Evolutionary conservation across 1,139 yeast genomes (phyloP).

Genomic region (Diutina mesorugosa): DNA sequence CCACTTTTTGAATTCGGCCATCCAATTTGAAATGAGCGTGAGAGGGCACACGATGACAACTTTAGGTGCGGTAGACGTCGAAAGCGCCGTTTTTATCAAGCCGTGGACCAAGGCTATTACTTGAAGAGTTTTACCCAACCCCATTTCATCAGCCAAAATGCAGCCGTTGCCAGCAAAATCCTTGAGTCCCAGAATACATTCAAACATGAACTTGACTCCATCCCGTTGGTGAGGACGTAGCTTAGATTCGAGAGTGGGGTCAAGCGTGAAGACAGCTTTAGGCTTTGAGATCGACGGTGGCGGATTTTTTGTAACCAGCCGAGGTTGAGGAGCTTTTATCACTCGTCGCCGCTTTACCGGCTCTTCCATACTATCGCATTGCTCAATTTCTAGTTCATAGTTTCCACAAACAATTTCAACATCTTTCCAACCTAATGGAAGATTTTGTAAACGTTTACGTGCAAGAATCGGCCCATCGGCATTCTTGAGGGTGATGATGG

Average conservation of each 20-base stretch:
- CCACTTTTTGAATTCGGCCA: conserved; percentile 83
- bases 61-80: conserved; percentile 33
- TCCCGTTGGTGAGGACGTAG: conserved; percentile 78
- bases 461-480: not conserved
- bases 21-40: conserved; percentile 82
- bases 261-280: conserved; percentile 13
- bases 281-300: not conserved
- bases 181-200: conserved; percentile 62
- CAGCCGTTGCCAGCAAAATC: conserved; percentile 41
- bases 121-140: conserved; percentile 85
- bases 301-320: not conserved
- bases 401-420: conserved; percentile 11
- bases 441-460: conserved; percentile 7
- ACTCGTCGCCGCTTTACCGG: not conserved
- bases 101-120: conserved; percentile 82
- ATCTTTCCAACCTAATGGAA: conserved; percentile 3
- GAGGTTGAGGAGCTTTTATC: not conserved
- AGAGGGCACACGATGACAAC: conserved; percentile 86
- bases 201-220: conserved; percentile 71
- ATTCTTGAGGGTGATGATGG: not conserved
- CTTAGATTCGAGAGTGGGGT: conserved; percentile 42
- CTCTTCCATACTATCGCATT: not conserved
- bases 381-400: conserved; percentile 18
- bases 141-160: conserved; percentile 93
- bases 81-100: conserved; percentile 43